Percentiles rank a stretch among this genome's conserved stretches.
Evolutionary conservation across 1,284 basidiomycete genomes (phyloP).

Genomic region (Melampsora occidentalis): DNA sequence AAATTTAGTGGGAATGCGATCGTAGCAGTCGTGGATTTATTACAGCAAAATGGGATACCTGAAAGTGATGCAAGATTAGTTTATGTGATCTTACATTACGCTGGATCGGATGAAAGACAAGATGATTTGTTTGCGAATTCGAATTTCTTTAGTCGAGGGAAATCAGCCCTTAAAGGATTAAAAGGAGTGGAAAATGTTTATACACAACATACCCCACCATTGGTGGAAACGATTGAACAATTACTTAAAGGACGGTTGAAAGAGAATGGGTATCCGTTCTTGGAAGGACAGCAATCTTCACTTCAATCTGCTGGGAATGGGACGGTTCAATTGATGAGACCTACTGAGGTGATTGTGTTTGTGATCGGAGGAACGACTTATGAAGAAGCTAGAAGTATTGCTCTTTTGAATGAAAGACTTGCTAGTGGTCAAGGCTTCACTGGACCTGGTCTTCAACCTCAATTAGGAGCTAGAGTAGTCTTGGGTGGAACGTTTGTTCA

Average conservation of each 20-base stretch:
- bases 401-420: conserved; percentile 77
- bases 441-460: conserved; percentile 52
- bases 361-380: conserved; percentile 92
- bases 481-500: conserved; percentile 89
- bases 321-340: conserved; percentile 58
- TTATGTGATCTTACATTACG: conserved; percentile 86
- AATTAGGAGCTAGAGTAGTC: conserved; percentile 59
- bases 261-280: conserved; percentile 85
- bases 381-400: conserved; percentile 79
- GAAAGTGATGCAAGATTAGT: conserved; percentile 86
- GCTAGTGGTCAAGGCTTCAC: conserved; percentile 52
- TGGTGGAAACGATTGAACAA: conserved; percentile 86
- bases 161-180: conserved; percentile 88
- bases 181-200: conserved; percentile 99
- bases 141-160: conserved; percentile 88
- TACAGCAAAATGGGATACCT: conserved; percentile 76
- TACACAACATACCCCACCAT: conserved; percentile 92
- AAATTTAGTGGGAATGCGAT: conserved; percentile 84
- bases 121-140: conserved; percentile 97
- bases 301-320: background rate
- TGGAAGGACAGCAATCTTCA: conserved; percentile 59
- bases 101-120: conserved; percentile 92
- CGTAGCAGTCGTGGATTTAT: conserved; percentile 72
- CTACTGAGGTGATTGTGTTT: conserved; percentile 91
- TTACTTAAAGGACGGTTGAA: conserved; percentile 80